These are phyloP conservation scores for Aspergillus sp. DNA, from an alignment of 2,329 filamentous ascomycete genomes.

Conservation along the genomic window DNA sequence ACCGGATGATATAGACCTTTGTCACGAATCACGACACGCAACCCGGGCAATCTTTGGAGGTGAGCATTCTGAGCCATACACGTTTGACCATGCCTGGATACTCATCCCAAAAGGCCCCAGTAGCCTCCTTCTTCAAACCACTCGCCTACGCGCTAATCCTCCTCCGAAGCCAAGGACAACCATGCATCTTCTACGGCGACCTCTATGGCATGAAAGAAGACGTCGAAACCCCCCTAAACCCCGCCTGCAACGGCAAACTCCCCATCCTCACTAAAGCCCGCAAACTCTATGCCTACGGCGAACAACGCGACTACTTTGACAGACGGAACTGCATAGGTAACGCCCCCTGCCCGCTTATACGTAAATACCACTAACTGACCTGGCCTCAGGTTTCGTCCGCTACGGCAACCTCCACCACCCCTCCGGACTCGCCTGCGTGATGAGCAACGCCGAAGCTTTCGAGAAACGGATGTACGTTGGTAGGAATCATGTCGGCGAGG, in stretches of 20 bases:
- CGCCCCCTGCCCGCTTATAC: not conserved
- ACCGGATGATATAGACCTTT: slow-evolving; percentile 13
- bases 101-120: slow-evolving; percentile 41
- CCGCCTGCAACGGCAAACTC: slow-evolving; percentile 49
- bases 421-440: slow-evolving; percentile 49
- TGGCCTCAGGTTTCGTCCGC: slow-evolving; percentile 42
- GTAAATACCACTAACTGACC: not conserved
- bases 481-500: slow-evolving; percentile 49
- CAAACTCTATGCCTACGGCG: slow-evolving; percentile 60
- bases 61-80: slow-evolving; percentile 9
- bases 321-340: slow-evolving; percentile 52
- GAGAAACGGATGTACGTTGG: slow-evolving; percentile 58
- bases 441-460: slow-evolving; percentile 46
- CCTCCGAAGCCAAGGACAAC: slow-evolving; percentile 55
- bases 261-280: slow-evolving; percentile 56
- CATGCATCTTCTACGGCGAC: slow-evolving; percentile 66
- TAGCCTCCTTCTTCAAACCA: slow-evolving; percentile 62
- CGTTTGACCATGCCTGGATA: not conserved
- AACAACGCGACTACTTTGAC: slow-evolving; percentile 59
- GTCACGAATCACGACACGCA: slow-evolving; percentile 33
- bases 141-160: slow-evolving; percentile 67
- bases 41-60: slow-evolving; percentile 56
- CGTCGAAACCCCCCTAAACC: slow-evolving; percentile 44
- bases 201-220: slow-evolving; percentile 56
- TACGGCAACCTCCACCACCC: slow-evolving; percentile 45